Percentiles rank a stretch among this genome's conserved stretches.
These are phyloP conservation scores for Blastomyces parvus DNA, from an alignment of 2,329 filamentous ascomycete genomes.

Conservation along the genomic window DNA sequence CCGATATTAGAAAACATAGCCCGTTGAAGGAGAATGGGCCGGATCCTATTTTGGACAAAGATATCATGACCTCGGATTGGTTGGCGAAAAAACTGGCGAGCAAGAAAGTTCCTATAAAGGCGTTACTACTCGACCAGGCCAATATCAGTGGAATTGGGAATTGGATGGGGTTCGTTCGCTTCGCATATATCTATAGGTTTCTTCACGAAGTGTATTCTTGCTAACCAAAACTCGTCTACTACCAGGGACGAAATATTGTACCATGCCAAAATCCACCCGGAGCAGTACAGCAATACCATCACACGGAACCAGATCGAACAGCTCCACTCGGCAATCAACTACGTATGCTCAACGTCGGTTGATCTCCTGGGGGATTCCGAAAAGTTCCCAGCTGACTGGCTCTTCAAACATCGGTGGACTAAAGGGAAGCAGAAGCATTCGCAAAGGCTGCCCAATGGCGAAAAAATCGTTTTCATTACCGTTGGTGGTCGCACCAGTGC, in stretches of 20 bases:
- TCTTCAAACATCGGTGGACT: constrained; percentile 81
- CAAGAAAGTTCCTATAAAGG: constrained; percentile 81
- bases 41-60: constrained; percentile 76
- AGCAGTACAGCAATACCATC: constrained; percentile 84
- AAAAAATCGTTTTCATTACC: constrained; percentile 74
- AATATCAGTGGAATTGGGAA: constrained; percentile 91
- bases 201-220: not conserved
- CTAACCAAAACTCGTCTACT: not conserved
- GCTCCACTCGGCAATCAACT: constrained; percentile 63
- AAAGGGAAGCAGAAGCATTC: constrained; percentile 69
- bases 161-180: constrained; percentile 63
- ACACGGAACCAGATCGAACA: constrained; percentile 58
- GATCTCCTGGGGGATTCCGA: constrained; percentile 71
- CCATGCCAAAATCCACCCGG: constrained; percentile 78
- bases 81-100: constrained; percentile 59
- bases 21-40: constrained; percentile 89
- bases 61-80: constrained; percentile 67
- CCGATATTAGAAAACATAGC: constrained; percentile 62
- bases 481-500: constrained; percentile 89
- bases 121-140: constrained; percentile 75
- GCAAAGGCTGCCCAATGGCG: constrained; percentile 66
- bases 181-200: not conserved
- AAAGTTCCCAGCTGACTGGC: constrained; percentile 76
- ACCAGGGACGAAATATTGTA: constrained; percentile 76
- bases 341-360: constrained; percentile 71